Evolutionary conservation across 1,284 basidiomycete species (phyloP), one percentile per base, ranked within the genome.

Genomic region (Volvariella surrecta): DNA sequence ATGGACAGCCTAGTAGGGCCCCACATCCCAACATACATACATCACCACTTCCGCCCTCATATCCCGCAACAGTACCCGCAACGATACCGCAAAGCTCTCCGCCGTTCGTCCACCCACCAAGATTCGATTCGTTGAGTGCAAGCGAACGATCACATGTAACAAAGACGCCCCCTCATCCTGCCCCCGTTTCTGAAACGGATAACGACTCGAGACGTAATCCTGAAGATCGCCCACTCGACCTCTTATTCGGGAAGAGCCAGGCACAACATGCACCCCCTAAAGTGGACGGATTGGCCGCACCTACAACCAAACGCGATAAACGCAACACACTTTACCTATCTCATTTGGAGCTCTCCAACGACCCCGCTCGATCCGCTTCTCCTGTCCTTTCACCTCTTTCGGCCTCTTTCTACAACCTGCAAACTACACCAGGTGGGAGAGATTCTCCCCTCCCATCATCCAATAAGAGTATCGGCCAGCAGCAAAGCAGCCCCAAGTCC

Each of bases 261-360:
- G 37, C 13, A 47, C 32, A 20, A 44, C 45, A 32, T 7, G n/a
- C 34, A 7, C 34, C 13, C n/a, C 6, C 34, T n/a, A 15, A 7
- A 6, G 13, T 35, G n/a, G 34, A 35, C 6, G 34, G 34, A 16
- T 35, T 35, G 34, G 15, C 55, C 37, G 58, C 58, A 11, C 34
- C 45, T 17, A 58, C 64, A 10, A 58, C 64, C 3, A 57, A 57
- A 18, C 58, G 59, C 20, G 63, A 72, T 73, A 44, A 73, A 72
- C 52, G 70, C 68, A 9, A n/a, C n/a, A 67, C 60, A 24, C 53
- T 68, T 18, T 47, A 55, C 9, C 53, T 68, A 43, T 56, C 59
- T 20, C 57, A 61, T 43, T 62, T 35, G 34, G 34, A 35, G 7
- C 6, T 42, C 42, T 54, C 47, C 40, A 50, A 45, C 30, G 48